Conservation (phyloP, 2,329 filamentous ascomycete species). For the Xylariaceae sp. region DNA sequence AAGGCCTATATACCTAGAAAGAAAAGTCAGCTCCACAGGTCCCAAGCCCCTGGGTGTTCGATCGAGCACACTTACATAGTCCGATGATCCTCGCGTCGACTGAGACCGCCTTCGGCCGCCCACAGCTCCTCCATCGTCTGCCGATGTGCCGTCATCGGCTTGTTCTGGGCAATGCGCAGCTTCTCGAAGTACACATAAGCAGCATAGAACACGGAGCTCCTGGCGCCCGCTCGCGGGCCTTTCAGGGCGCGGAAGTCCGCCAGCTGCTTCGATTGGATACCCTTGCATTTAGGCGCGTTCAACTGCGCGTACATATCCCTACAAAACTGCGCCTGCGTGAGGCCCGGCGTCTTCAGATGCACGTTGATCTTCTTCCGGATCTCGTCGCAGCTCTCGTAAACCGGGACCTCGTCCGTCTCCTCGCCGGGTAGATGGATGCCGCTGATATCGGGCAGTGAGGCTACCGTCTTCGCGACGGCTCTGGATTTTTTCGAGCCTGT, state of each 20-base stretch:
- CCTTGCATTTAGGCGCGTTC: slow-evolving; percentile 31
- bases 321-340: slow-evolving; percentile 49
- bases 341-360: slow-evolving; percentile 42
- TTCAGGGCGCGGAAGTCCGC: slow-evolving; percentile 47
- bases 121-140: slow-evolving; percentile 44
- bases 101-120: slow-evolving; percentile 6
- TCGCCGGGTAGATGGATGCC: slow-evolving; percentile 43
- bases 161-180: slow-evolving; percentile 46
- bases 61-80: slow-evolving; percentile 4
- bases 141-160: slow-evolving; percentile 49
- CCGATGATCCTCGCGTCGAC: slow-evolving; percentile 5
- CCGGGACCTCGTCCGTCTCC: slow-evolving; percentile 39
- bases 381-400: slow-evolving; percentile 57
- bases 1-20: background rate
- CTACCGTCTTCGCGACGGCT: background rate
- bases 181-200: slow-evolving; percentile 60
- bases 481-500: background rate
- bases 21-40: background rate
- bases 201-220: slow-evolving; percentile 47
- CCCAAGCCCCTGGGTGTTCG: too few species aligned
- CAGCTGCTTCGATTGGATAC: slow-evolving; percentile 40
- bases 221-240: slow-evolving; percentile 44
- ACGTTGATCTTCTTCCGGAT: slow-evolving; percentile 53
- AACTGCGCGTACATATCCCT: slow-evolving; percentile 40
- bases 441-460: slow-evolving; percentile 35